These are phyloP conservation scores for Gillenia trifoliata DNA, from an alignment of 306 rosid species.

Conservation along the genomic window DNA sequence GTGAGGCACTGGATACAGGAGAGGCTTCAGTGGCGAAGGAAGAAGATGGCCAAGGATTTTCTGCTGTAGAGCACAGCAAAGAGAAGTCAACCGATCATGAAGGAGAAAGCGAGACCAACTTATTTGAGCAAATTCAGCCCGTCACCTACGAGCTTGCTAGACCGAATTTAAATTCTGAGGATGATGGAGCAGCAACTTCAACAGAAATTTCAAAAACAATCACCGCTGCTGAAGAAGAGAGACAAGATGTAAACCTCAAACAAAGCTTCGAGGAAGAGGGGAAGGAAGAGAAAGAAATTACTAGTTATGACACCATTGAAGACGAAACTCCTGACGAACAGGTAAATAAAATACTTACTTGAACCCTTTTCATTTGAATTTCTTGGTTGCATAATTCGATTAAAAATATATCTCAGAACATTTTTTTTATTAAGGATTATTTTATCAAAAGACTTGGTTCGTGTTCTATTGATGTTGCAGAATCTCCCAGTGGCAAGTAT, in stretches of 20 bases:
- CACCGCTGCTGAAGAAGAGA: neutral
- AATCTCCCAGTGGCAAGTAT: neutral
- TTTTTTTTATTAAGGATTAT: neutral
- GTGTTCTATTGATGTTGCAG: conserved; percentile 24
- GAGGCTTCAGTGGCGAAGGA: conserved; percentile 10
- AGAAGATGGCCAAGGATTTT: conserved; percentile 1
- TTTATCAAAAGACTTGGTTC: conserved; percentile 5
- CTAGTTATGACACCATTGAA: neutral
- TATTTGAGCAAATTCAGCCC: conserved; percentile 18
- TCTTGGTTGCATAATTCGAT: neutral
- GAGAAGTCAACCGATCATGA: neutral
- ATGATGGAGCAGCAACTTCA: conserved; percentile 1
- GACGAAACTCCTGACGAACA: conserved; percentile 14
- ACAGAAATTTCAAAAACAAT: conserved; percentile 1
- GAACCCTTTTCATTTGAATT: neutral
- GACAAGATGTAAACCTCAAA: neutral
- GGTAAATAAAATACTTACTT: conserved; percentile 10
- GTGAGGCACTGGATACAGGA: conserved; percentile 2
- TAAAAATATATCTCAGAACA: neutral
- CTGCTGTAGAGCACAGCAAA: conserved; percentile 12
- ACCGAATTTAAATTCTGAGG: conserved; percentile 6
- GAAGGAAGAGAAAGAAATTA: conserved; percentile 17
- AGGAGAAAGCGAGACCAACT: conserved; percentile 3
- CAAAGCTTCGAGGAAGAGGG: conserved; percentile 4
- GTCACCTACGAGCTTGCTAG: conserved; percentile 12